Percentiles rank a stretch among this genome's conserved stretches.
phyloP scores from a whole-genome alignment of 768 basidiomycete species.

The Hygrophorus russula region DNA sequence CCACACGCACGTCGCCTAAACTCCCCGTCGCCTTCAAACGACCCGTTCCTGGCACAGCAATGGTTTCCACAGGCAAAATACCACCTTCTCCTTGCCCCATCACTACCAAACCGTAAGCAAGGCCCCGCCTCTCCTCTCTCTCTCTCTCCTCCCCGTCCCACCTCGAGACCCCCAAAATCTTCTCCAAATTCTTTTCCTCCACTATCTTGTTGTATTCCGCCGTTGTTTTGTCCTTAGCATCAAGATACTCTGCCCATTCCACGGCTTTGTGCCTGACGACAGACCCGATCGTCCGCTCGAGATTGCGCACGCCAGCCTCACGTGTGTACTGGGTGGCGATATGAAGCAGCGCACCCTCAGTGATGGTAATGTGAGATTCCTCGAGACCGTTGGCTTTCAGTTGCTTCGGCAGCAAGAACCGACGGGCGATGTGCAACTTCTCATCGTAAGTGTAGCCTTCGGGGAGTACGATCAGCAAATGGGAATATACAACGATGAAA shows the following conservation, averaged over 20 bases:
- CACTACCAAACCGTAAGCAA: constrained; percentile 84
- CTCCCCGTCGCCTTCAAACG: constrained; percentile 71
- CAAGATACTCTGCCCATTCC: constrained; percentile 69
- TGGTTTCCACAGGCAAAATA: constrained; percentile 77
- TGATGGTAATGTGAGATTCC: constrained; percentile 47
- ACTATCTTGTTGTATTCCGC: constrained; percentile 47
- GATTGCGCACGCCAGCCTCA: constrained; percentile 86
- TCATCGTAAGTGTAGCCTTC: constrained; percentile 80
- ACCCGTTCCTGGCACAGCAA: constrained; percentile 66
- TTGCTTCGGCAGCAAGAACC: constrained; percentile 87
- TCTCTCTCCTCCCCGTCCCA: constrained; percentile 77
- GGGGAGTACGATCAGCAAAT: neutral
- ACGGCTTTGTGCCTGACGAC: constrained; percentile 92
- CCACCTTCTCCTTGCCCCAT: constrained; percentile 82
- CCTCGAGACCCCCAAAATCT: constrained; percentile 69
- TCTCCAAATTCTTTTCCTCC: constrained; percentile 63
- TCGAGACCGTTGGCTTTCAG: constrained; percentile 66
- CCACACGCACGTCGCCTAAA: constrained; percentile 54
- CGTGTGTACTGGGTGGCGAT: constrained; percentile 76
- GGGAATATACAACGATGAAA: neutral
- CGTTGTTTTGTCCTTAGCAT: constrained; percentile 20
- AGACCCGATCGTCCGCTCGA: constrained; percentile 79
- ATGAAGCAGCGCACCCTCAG: constrained; percentile 57
- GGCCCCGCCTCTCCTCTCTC: constrained; percentile 58
- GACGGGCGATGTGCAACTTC: constrained; percentile 81